Evolutionary conservation across 345 rosid genomes (phyloP), one percentile per base, ranked within the genome.

Genomic region (Cardamine chenopodiifolia): DNA sequence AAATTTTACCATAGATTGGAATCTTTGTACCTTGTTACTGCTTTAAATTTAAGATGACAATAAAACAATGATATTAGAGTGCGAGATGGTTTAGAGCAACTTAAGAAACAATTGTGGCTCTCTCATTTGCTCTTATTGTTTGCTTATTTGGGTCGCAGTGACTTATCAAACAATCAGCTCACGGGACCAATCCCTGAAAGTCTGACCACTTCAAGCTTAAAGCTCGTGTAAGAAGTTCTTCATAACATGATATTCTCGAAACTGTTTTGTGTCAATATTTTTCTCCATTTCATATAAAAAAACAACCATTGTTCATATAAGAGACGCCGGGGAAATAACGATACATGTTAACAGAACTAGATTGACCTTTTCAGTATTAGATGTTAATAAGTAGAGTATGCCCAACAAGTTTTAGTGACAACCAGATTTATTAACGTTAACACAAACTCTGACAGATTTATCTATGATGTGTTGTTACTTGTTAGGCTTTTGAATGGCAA

Each of bases 131-230:
- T 54, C 60, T 79, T 32, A 79, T 45, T 62, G 64, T 60, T 61
- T 68, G 47, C 62, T 7, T 64, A 57, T 62, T 9, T 67, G 20
- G 49, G 44, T 80, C 68, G 72, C 78, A 92, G 99, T 82, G 99
- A 95, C 79, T 87, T 95, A 72, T 90, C 98, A 42, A 75, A 86
- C 68, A 95, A 95, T 82, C 87, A 86, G 78, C 80, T 92, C 73
- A 66, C 90, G 0, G 99, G 99, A 40, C 78, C 86, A 56, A 90
- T 95, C 85, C 97, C 98, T 19, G 91, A 87, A 74, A 90, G 94
- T 81, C 82, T 95, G 62, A 72, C 86, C 47, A 76, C 84, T 22
- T 84, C 98, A 70, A 83, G 80, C 69, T 81, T 95, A 82, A 92
- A 85, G 82, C 88, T 84, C 66, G 87, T 85, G 98, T 92, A 85